These are phyloP conservation scores for Magnaporthales sp. DNA, from an alignment of 2,329 filamentous ascomycete species.

Conservation along the genomic window DNA sequence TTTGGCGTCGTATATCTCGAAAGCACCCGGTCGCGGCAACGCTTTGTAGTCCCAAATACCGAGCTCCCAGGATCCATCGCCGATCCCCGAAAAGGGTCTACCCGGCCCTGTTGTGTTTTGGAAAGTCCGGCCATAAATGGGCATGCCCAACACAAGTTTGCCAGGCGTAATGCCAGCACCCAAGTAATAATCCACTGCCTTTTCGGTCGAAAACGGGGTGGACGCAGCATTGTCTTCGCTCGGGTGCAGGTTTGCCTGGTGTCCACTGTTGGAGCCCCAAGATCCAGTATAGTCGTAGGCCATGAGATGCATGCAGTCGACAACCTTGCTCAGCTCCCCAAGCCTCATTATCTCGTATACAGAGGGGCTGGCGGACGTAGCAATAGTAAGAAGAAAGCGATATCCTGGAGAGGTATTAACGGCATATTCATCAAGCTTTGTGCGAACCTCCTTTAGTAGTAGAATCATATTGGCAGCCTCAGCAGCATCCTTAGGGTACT, in stretches of 20 bases:
- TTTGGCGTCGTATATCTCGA: constrained; percentile 46
- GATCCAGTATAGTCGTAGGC: constrained; percentile 37
- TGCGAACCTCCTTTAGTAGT: too few species aligned
- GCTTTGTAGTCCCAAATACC: constrained; percentile 77
- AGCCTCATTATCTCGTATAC: too few species aligned
- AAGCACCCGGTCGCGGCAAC: constrained; percentile 53
- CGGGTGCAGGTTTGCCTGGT: constrained; percentile 59
- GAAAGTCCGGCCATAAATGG: constrained; percentile 70
- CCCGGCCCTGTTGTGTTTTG: constrained; percentile 55
- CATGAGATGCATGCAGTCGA: constrained; percentile 37
- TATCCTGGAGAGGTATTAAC: too few species aligned
- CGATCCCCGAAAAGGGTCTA: constrained; percentile 51
- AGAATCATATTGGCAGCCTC: too few species aligned
- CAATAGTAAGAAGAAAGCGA: too few species aligned
- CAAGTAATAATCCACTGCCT: constrained; percentile 58
- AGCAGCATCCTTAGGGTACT: too few species aligned
- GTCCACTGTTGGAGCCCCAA: constrained; percentile 47
- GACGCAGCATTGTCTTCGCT: constrained; percentile 41
- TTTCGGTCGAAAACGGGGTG: constrained; percentile 62
- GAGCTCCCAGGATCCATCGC: constrained; percentile 61
- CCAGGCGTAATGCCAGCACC: constrained; percentile 44
- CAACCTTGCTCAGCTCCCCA: too few species aligned
- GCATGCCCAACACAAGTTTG: constrained; percentile 72
- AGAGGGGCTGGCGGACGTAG: too few species aligned
- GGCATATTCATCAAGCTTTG: too few species aligned